Evolutionary conservation across 257 asterid genomes (phyloP).

Genomic region (Solanum chiquidenum): DNA sequence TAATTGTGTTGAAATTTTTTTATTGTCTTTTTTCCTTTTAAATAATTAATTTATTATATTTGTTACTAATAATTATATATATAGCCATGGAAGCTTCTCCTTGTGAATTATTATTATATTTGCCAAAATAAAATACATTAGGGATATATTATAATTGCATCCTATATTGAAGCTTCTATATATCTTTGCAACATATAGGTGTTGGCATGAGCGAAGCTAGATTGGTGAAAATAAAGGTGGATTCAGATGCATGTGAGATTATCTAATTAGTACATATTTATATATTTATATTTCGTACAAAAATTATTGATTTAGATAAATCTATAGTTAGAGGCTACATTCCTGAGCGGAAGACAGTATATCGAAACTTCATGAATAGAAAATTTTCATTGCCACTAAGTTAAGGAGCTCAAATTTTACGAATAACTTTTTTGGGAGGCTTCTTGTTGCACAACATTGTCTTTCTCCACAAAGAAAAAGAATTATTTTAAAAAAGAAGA

Average conservation of each 20-base stretch:
- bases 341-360: background rate
- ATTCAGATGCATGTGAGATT: background rate
- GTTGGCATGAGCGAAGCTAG: background rate
- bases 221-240: background rate
- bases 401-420: background rate
- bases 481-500: background rate
- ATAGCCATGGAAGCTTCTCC: background rate
- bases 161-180: background rate
- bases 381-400: background rate
- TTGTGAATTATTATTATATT: background rate
- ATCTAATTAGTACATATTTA: background rate
- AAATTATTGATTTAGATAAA: background rate
- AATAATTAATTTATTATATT: background rate
- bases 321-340: background rate
- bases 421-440: background rate
- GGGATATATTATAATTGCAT: background rate
- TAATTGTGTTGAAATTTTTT: background rate
- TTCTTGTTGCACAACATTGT: background rate
- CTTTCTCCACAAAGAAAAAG: background rate
- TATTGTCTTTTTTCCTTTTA: background rate
- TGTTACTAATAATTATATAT: background rate
- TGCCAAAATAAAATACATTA: background rate
- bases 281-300: background rate
- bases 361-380: accelerated
- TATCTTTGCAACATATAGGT: background rate